Evolutionary conservation across 371 early-diverging fungal species (phyloP).

Genomic region (Funneliformis caledonium): DNA sequence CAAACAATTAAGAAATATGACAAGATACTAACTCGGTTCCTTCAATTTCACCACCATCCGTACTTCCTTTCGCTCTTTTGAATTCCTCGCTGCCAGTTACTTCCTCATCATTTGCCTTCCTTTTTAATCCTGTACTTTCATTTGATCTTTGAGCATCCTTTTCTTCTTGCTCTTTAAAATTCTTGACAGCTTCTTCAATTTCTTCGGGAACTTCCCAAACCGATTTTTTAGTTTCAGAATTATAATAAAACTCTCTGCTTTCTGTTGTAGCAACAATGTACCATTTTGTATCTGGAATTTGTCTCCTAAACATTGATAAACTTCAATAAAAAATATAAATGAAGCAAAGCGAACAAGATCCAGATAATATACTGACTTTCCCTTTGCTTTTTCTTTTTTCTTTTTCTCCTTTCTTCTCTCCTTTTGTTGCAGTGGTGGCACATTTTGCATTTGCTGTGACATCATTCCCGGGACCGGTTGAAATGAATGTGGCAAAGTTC

Average conservation of each 20-base stretch:
- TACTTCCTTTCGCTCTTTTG: slow-evolving; percentile 44
- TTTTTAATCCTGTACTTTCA: slow-evolving; percentile 44
- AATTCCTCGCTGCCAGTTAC: slow-evolving; percentile 30
- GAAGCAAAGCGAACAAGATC: neutral
- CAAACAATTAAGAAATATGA: neutral
- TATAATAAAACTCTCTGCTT: slow-evolving; percentile 78
- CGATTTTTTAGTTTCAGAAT: slow-evolving; percentile 67
- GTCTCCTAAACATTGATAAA: slow-evolving; percentile 50
- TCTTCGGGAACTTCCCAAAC: slow-evolving; percentile 72
- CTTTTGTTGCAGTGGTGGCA: slow-evolving; percentile 43
- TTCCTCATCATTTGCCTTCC: slow-evolving; percentile 42
- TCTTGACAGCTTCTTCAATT: slow-evolving; percentile 45
- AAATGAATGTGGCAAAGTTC: slow-evolving; percentile 13
- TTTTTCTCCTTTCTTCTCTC: slow-evolving; percentile 47
- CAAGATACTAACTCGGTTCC: slow-evolving; percentile 44
- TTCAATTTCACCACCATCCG: slow-evolving; percentile 23
- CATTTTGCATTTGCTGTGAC: slow-evolving; percentile 40
- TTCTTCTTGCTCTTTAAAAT: slow-evolving; percentile 41
- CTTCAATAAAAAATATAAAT: neutral
- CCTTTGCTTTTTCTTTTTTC: slow-evolving; percentile 49
- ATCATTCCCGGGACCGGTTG: slow-evolving; percentile 35
- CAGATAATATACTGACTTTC: slow-evolving; percentile 41
- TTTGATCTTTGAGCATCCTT: slow-evolving; percentile 45
- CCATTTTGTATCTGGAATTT: slow-evolving; percentile 77
- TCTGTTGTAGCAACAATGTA: slow-evolving; percentile 71